Percentiles rank a stretch among this genome's conserved stretches.
These are phyloP conservation scores for Astragalus membranaceus DNA, from an alignment of 306 rosid genomes.

Conservation along the genomic window DNA sequence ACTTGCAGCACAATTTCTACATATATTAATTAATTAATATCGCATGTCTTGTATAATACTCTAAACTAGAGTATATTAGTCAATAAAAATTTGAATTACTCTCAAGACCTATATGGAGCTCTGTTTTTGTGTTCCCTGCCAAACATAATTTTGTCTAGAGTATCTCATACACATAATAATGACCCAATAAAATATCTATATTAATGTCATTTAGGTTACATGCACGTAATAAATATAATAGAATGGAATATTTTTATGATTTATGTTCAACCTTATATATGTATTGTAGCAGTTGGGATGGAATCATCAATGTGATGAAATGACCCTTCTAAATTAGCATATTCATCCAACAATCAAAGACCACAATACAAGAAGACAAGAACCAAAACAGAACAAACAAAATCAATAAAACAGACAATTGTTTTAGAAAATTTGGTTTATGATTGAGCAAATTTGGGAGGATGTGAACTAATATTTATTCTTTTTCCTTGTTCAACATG, in stretches of 20 bases:
- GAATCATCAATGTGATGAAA: conserved; percentile 42
- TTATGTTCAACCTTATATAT: conserved; percentile 25
- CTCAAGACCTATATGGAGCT: not conserved
- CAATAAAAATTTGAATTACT: not conserved
- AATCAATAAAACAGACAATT: conserved; percentile 24
- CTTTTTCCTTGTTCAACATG: conserved; percentile 13
- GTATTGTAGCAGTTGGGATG: conserved; percentile 49
- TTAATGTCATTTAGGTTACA: conserved; percentile 30
- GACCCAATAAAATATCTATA: conserved; percentile 21
- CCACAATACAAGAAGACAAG: conserved; percentile 28
- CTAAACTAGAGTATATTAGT: not conserved
- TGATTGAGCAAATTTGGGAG: conserved; percentile 5
- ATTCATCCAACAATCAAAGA: conserved; percentile 27
- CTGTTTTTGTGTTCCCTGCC: conserved; percentile 11
- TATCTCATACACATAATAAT: conserved; percentile 28
- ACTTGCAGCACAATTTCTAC: not conserved
- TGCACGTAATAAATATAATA: conserved; percentile 23
- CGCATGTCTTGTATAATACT: conserved; percentile 19
- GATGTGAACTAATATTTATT: not conserved
- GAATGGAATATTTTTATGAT: conserved; percentile 23
- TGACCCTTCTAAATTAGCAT: conserved; percentile 30
- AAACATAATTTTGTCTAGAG: conserved; percentile 32
- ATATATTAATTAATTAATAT: conserved; percentile 7
- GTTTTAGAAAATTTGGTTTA: conserved; percentile 4
- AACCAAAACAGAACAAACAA: conserved; percentile 36